These are phyloP conservation scores for Epichloe bromicola DNA, from an alignment of 2,329 filamentous ascomycete species.

Conservation along the genomic window DNA sequence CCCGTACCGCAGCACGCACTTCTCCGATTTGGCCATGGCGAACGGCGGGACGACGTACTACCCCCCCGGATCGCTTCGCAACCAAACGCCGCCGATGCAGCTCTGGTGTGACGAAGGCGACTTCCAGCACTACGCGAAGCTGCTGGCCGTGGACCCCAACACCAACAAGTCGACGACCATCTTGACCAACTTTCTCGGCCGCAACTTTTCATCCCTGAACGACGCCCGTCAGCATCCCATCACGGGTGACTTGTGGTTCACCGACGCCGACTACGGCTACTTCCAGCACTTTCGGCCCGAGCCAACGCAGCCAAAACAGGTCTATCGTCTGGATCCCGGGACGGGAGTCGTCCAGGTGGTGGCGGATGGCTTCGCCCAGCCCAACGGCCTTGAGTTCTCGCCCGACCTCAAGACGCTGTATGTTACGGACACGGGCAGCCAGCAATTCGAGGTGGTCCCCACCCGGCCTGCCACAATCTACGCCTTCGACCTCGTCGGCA, in stretches of 20 bases:
- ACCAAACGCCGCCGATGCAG: constrained; percentile 10
- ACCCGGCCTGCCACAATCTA: constrained; percentile 6
- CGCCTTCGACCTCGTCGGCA: constrained; percentile 5
- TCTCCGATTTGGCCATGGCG: constrained; percentile 10
- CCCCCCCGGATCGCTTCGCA: constrained; percentile 7
- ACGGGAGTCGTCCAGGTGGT: constrained; percentile 40
- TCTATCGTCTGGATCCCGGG: constrained; percentile 40
- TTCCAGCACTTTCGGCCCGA: constrained; percentile 42
- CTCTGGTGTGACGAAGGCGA: constrained; percentile 16
- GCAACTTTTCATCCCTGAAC: constrained; percentile 47
- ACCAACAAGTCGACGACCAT: constrained; percentile 22
- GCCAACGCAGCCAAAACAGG: constrained; percentile 42
- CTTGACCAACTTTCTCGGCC: constrained; percentile 46
- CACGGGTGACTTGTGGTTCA: constrained; percentile 51
- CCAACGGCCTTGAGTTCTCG: constrained; percentile 46
- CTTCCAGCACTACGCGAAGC: constrained; percentile 37
- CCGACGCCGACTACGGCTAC: constrained; percentile 46
- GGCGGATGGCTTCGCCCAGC: constrained; percentile 42
- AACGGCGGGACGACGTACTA: constrained; percentile 12
- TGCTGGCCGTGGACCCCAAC: constrained; percentile 2
- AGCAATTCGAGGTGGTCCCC: constrained; percentile 1
- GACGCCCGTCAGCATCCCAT: constrained; percentile 40
- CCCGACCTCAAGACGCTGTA: constrained; percentile 39
- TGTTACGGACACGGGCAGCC: constrained; percentile 40
- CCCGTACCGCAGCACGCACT: constrained; percentile 9